Percentiles rank a stretch among this genome's conserved stretches.
Conservation (phyloP, 2,329 filamentous ascomycete genomes). For the Trichoderma pleuroti region DNA sequence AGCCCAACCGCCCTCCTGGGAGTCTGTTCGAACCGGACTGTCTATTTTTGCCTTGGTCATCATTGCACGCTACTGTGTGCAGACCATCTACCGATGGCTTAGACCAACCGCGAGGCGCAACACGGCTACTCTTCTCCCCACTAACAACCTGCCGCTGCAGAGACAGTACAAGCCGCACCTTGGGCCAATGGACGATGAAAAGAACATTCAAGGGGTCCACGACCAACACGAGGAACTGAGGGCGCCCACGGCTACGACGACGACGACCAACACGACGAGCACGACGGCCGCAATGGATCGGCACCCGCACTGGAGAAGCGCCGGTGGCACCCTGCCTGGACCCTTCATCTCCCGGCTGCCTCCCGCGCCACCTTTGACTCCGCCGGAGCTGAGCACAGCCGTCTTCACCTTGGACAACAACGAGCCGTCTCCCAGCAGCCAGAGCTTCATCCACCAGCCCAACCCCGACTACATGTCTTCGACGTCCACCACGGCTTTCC, state of each 20-base stretch:
- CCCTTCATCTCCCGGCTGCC: slow-evolving; percentile 38
- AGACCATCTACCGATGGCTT: slow-evolving; percentile 28
- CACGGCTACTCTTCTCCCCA: slow-evolving; percentile 18
- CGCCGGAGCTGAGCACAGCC: slow-evolving; percentile 42
- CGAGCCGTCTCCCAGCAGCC: slow-evolving; percentile 31
- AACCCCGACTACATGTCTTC: slow-evolving; percentile 48
- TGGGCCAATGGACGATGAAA: slow-evolving; percentile 30
- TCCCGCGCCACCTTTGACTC: slow-evolving; percentile 48
- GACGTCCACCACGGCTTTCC: slow-evolving; percentile 29
- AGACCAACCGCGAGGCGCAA: slow-evolving; percentile 27
- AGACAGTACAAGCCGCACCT: slow-evolving; percentile 22
- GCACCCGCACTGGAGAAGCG: slow-evolving; percentile 27
- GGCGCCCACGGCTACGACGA: slow-evolving; percentile 2
- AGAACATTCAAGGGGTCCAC: slow-evolving; percentile 22
- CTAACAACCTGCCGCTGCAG: slow-evolving; percentile 23
- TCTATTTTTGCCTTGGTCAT: slow-evolving; percentile 36
- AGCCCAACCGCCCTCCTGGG: slow-evolving; percentile 30
- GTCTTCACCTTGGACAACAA: slow-evolving; percentile 45
- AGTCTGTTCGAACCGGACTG: slow-evolving; percentile 29
- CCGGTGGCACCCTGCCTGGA: slow-evolving; percentile 28
- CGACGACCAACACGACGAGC: slow-evolving; percentile 19
- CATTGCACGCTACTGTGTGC: slow-evolving; percentile 33
- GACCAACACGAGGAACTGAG: not conserved
- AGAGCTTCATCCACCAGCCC: slow-evolving; percentile 45
- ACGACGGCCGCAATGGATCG: slow-evolving; percentile 24